Percentiles rank a stretch among this genome's conserved stretches.
Evolutionary conservation across 2,329 filamentous ascomycete genomes (phyloP).

Genomic region (Calonectria multiphialidica): DNA sequence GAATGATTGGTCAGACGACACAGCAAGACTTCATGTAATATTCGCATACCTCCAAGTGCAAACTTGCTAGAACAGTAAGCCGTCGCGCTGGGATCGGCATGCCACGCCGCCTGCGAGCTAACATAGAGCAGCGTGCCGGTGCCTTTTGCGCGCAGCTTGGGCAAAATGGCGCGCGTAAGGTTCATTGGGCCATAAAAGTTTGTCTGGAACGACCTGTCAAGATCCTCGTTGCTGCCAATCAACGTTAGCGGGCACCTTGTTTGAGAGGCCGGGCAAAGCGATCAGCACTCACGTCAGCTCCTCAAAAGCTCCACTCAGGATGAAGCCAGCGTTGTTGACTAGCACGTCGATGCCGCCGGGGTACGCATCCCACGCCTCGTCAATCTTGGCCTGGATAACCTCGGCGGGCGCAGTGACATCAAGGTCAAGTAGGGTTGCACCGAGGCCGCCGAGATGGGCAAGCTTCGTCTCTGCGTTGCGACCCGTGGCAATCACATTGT

Average conservation of each 20-base stretch:
- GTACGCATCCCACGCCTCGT: slow-evolving; percentile 33
- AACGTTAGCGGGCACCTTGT: neutral
- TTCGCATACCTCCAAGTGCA: slow-evolving; percentile 45
- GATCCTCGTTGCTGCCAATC: slow-evolving; percentile 37
- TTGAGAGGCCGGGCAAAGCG: neutral
- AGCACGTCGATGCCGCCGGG: slow-evolving; percentile 50
- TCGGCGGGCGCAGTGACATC: slow-evolving; percentile 25
- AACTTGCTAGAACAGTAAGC: slow-evolving; percentile 49
- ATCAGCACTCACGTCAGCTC: slow-evolving; percentile 37
- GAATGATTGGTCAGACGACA: neutral
- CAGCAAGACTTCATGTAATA: neutral
- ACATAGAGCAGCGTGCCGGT: slow-evolving; percentile 49
- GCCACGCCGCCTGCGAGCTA: slow-evolving; percentile 51
- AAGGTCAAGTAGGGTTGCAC: slow-evolving; percentile 35
- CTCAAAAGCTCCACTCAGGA: slow-evolving; percentile 40
- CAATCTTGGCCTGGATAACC: slow-evolving; percentile 26
- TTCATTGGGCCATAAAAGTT: slow-evolving; percentile 55
- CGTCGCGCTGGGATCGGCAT: slow-evolving; percentile 45
- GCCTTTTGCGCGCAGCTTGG: slow-evolving; percentile 45
- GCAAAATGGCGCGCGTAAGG: slow-evolving; percentile 50
- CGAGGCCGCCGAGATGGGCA: slow-evolving; percentile 45
- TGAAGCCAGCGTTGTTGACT: slow-evolving; percentile 54
- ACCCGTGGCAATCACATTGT: slow-evolving; percentile 57
- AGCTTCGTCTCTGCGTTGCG: slow-evolving; percentile 50
- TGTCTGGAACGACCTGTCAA: slow-evolving; percentile 44